phyloP scores from a whole-genome alignment of 192 early-diverging fungal genomes.

The Funneliformis geosporum region DNA sequence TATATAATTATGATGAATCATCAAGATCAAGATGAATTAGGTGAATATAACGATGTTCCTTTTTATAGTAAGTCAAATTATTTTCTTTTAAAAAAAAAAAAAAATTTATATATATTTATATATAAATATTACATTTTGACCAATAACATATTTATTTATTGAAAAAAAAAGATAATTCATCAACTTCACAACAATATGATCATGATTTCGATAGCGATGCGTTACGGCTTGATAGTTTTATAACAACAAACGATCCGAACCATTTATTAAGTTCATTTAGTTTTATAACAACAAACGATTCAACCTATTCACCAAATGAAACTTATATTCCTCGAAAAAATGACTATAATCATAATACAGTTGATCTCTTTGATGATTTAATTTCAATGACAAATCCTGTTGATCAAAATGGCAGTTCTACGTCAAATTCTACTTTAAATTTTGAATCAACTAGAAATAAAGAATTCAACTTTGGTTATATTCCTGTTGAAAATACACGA shows the following conservation, averaged over 20 bases:
- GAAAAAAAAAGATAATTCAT: background rate
- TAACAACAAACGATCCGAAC: background rate
- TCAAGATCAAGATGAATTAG: background rate
- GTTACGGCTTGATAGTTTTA: background rate
- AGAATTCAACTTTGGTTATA: background rate
- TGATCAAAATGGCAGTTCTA: background rate
- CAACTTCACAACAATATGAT: background rate
- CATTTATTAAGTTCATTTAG: too few species aligned
- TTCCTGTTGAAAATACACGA: background rate
- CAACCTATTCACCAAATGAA: background rate
- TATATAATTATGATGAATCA: background rate
- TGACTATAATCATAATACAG: background rate
- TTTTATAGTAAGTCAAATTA: background rate
- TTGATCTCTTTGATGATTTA: background rate
- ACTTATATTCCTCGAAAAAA: background rate
- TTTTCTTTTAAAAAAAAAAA: too few species aligned
- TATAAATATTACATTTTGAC: too few species aligned
- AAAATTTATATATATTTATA: background rate
- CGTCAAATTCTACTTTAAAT: background rate
- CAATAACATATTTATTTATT: too few species aligned
- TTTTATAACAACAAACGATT: background rate
- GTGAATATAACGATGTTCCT: background rate
- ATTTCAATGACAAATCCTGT: background rate
- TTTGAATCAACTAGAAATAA: background rate
- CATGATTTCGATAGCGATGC: background rate